phyloP scores from a whole-genome alignment of 345 rosid genomes.

The Eucalyptus pauciflora region DNA sequence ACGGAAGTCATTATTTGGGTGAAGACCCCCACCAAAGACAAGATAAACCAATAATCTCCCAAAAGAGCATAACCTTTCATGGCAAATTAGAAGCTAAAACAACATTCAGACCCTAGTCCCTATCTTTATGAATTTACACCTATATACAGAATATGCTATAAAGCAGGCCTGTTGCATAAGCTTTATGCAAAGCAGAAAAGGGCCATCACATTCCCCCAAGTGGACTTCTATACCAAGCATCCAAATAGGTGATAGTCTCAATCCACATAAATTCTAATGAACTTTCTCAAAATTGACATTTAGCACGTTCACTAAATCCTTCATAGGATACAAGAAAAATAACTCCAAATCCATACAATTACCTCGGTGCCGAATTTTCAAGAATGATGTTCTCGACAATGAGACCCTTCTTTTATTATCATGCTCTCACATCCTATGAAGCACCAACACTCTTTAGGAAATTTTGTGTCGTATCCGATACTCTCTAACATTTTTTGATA shows the following conservation, averaged over 20 bases:
- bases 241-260: neutral
- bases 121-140: neutral
- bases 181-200: neutral
- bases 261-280: neutral
- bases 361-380: neutral
- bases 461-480: rapidly evolving
- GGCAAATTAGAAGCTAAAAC: neutral
- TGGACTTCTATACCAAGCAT: neutral
- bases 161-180: too few relatives aligned
- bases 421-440: neutral
- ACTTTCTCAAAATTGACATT: neutral
- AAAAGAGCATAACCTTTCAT: neutral
- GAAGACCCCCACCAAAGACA: too few relatives aligned
- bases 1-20: too few relatives aligned
- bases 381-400: too few relatives aligned
- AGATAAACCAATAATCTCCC: too few relatives aligned
- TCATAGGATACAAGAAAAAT: neutral
- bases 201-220: neutral
- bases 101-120: neutral
- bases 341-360: neutral
- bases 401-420: neutral
- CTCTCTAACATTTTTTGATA: too few relatives aligned
- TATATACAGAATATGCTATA: neutral
- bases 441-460: too few relatives aligned
- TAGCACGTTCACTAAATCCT: neutral